Percentiles rank a stretch among this genome's conserved stretches.
phyloP scores from a whole-genome alignment of 768 basidiomycete genomes.

The Boletales sp. region DNA sequence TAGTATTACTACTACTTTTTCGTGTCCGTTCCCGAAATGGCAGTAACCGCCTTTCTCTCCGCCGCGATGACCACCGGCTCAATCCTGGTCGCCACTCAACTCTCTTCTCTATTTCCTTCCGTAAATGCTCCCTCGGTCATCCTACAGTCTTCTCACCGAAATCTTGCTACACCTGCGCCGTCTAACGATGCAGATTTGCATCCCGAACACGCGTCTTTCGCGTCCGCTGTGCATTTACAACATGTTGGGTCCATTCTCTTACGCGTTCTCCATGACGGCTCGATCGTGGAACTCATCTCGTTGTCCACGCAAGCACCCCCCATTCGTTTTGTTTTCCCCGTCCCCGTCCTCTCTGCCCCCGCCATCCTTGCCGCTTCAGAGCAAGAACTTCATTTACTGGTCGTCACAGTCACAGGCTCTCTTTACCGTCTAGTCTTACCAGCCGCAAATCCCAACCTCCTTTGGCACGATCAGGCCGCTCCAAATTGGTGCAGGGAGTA shows the following conservation, averaged over 20 bases:
- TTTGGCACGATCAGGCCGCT: constrained; percentile 56
- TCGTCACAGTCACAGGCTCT: constrained; percentile 63
- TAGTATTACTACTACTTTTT: too few species aligned
- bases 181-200: constrained; percentile 41
- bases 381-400: constrained; percentile 64
- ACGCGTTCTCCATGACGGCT: constrained; percentile 70
- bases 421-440: constrained; percentile 73
- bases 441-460: constrained; percentile 42
- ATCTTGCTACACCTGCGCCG: constrained; percentile 46
- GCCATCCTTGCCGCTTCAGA: constrained; percentile 50
- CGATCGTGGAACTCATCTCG: constrained; percentile 76
- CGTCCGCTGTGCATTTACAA: constrained; percentile 53
- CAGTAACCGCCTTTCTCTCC: constrained; percentile 3
- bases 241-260: constrained; percentile 64
- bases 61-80: constrained; percentile 22
- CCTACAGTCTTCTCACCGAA: constrained; percentile 58
- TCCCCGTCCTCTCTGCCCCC: constrained; percentile 60
- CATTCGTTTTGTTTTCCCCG: constrained; percentile 77
- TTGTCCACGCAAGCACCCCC: constrained; percentile 61
- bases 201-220: constrained; percentile 70
- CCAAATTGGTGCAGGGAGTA: constrained; percentile 67
- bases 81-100: constrained; percentile 53
- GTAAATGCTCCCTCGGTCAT: constrained; percentile 48
- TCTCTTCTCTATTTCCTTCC: constrained; percentile 61
- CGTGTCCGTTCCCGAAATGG: constrained; percentile 19